Evolutionary conservation across 305 asterid genomes (phyloP).

Genomic region (Solanum chacoense): DNA sequence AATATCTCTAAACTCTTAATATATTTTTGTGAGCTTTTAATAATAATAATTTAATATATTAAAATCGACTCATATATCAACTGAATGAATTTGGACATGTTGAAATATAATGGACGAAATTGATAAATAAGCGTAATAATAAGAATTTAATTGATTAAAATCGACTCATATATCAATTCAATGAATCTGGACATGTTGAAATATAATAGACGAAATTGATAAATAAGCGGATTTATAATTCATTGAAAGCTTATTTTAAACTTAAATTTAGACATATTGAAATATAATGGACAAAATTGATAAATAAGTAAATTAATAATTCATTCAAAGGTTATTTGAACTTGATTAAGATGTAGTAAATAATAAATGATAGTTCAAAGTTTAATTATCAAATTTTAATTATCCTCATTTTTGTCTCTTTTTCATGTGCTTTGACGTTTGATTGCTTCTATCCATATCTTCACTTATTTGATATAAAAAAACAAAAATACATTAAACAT

Average conservation of each 20-base stretch:
- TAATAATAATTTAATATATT: no score
- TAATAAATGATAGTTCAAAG: not conserved
- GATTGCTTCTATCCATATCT: not conserved
- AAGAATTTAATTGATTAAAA: no score
- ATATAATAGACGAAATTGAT: no score
- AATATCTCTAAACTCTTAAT: no score
- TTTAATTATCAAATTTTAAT: not conserved
- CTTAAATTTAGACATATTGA: no score
- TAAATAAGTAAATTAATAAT: no score
- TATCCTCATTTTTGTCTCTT: not conserved
- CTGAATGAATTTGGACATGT: not conserved
- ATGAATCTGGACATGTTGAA: not conserved
- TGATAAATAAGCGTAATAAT: no score
- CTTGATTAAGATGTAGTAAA: not conserved
- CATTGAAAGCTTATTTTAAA: not conserved
- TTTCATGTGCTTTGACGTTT: not conserved
- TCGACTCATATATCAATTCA: not conserved
- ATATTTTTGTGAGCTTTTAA: not conserved
- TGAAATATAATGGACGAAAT: not conserved
- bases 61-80: not conserved
- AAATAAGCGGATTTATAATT: no score
- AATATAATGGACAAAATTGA: not conserved
- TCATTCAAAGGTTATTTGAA: not conserved
- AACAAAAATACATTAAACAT: not conserved
- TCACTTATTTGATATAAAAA: not conserved